Base-by-base conservation (phyloP, 164 flowering plant species). In the Taxillus chinensis region DNA sequence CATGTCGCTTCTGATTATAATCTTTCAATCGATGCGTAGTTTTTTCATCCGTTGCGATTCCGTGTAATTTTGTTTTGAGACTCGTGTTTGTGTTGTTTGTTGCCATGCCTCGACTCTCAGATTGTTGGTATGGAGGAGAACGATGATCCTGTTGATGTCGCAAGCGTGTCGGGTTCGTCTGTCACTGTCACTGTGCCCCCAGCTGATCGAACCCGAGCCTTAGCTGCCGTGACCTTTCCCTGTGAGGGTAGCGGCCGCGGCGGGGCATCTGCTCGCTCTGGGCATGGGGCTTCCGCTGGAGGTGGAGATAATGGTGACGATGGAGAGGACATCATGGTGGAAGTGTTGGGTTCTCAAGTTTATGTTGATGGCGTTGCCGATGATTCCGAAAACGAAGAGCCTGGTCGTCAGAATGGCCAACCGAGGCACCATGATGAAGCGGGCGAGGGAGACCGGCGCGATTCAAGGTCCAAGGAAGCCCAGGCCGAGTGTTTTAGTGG, bases 61-160 rank as follows among this genome's bases (percentile, higher is more conserved):
- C 2, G 9, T 48, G 51, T 3, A 48, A 48, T 11, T 14, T 48
- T 43, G 46, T 43, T 43, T 6, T 6, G 46, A 5, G 46, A 5
- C 12, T 11, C 13, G 51, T 8, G 51, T 7, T 43, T 48, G 51
- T 48, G 14, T 38, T 45, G 2, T 45, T 13, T 17, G 27, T 40
- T 27, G 10, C 40, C 12, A 52, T 59, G 63, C 63, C 65, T 67
- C 69, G 60, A 64, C 10, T 43, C 3, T 48, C 51, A 8, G 51
- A 39, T 40, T 49, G 49, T 67, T 62, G 50, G 48, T 10, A 80
- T 80, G 83, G 81, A 75, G 53, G 79, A 69, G 63, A 51, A 60
- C 14, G 64, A 57, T 55, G 77, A 58, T 27, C 27, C 27, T 54
- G 69, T 40, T 67, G 15, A 45, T 41, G 73, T 39, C 0, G 64